phyloP scores from a whole-genome alignment of 768 basidiomycete species.

The Stropharia rugosoannulata region DNA sequence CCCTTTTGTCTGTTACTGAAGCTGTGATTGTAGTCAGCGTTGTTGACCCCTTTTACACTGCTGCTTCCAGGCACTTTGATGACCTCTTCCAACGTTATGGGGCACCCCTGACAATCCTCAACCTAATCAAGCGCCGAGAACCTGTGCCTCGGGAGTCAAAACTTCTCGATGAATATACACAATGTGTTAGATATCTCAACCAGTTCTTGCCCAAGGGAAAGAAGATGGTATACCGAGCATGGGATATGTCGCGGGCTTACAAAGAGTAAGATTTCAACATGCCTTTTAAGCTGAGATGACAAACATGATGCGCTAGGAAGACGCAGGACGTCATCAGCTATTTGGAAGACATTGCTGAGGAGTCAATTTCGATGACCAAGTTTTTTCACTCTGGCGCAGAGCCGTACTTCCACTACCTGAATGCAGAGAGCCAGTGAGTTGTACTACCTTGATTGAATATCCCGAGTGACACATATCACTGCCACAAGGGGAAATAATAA shows the following conservation, averaged over 20 bases:
- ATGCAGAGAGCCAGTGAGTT: slow-evolving; percentile 41
- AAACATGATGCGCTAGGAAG: slow-evolving; percentile 50
- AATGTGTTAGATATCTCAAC: slow-evolving; percentile 91
- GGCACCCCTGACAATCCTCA: slow-evolving; percentile 84
- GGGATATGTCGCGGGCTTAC: slow-evolving; percentile 95
- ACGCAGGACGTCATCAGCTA: slow-evolving; percentile 96
- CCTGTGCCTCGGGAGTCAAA: slow-evolving; percentile 86
- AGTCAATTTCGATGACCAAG: slow-evolving; percentile 84
- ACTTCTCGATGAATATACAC: slow-evolving; percentile 84
- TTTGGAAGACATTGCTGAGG: slow-evolving; percentile 92
- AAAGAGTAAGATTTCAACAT: slow-evolving; percentile 64
- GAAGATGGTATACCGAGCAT: slow-evolving; percentile 89
- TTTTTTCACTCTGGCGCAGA: slow-evolving; percentile 96
- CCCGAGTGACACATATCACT: not conserved
- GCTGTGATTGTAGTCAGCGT: slow-evolving; percentile 64
- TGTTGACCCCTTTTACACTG: slow-evolving; percentile 92
- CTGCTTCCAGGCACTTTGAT: slow-evolving; percentile 92
- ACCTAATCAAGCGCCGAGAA: slow-evolving; percentile 88
- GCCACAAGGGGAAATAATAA: slow-evolving; percentile 22
- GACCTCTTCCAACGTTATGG: slow-evolving; percentile 89
- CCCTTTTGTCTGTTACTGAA: slow-evolving; percentile 4
- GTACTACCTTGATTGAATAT: slow-evolving; percentile 9
- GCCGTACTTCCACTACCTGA: slow-evolving; percentile 70
- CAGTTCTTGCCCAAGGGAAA: slow-evolving; percentile 88
- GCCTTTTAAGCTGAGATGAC: not conserved